Evolutionary conservation across 2,329 filamentous ascomycete species (phyloP).

Genomic region (Curvularia verruculosa): DNA sequence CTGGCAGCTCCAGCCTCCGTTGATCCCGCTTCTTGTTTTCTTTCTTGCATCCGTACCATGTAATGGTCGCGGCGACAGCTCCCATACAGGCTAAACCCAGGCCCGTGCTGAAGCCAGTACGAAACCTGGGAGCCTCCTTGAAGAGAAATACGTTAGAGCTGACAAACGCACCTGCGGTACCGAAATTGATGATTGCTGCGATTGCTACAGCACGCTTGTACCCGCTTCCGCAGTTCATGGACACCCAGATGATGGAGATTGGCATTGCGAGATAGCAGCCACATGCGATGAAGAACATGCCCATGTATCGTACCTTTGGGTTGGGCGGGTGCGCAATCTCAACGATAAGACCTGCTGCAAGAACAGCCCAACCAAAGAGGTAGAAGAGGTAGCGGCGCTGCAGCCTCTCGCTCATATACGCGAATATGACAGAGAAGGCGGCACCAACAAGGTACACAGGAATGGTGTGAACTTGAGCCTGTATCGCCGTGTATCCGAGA

Average conservation of each 20-base stretch:
- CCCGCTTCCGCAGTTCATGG: constrained; percentile 55
- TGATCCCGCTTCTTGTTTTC: constrained; percentile 56
- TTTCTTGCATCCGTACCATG: constrained; percentile 55
- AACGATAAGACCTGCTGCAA: constrained; percentile 58
- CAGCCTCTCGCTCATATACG: constrained; percentile 36
- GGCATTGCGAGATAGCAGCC: constrained; percentile 64
- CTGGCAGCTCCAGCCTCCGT: constrained; percentile 51
- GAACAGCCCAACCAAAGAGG: constrained; percentile 44
- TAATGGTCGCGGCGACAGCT: constrained; percentile 42
- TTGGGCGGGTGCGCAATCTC: constrained; percentile 51
- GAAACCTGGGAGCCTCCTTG: constrained; percentile 32
- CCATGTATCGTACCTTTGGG: constrained; percentile 56
- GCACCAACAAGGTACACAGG: constrained; percentile 44
- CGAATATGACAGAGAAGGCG: constrained; percentile 37
- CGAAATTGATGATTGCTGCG: constrained; percentile 47
- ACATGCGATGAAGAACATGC: constrained; percentile 60
- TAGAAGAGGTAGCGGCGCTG: constrained; percentile 41
- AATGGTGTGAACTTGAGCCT: constrained; percentile 45
- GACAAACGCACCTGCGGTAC: constrained; percentile 62
- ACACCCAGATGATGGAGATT: constrained; percentile 62
- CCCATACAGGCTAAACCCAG: constrained; percentile 37
- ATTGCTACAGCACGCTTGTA: constrained; percentile 36
- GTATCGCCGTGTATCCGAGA: constrained; percentile 43
- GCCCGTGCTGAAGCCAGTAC: constrained; percentile 39
- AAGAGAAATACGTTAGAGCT: constrained; percentile 50